Percentiles rank a stretch among this genome's conserved stretches.
Conservation (phyloP, 176 grass and related monocot species). For the Tuctoria greenei region DNA sequence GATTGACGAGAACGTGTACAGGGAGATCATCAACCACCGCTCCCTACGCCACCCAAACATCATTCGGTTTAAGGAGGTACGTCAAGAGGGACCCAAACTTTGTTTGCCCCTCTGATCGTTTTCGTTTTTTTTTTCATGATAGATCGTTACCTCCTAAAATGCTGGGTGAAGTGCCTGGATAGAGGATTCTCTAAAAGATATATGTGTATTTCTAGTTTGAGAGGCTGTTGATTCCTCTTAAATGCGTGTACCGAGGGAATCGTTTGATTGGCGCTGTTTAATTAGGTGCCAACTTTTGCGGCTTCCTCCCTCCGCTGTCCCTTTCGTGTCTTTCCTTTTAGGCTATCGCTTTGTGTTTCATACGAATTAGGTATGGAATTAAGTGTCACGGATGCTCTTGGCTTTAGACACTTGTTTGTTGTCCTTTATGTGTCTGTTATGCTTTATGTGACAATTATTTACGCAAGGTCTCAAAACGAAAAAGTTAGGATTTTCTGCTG, state of each 20-base stretch:
- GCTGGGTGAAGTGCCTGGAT: neutral
- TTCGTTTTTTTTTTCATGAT: neutral
- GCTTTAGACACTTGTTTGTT: neutral
- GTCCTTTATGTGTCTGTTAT: neutral
- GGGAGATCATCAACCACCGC: slow-evolving; percentile 94
- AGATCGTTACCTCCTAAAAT: neutral
- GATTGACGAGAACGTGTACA: slow-evolving; percentile 95
- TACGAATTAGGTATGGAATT: slow-evolving; percentile 10
- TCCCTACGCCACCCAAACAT: slow-evolving; percentile 96
- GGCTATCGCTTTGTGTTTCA: neutral
- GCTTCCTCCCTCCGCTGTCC: neutral
- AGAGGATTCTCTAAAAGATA: neutral
- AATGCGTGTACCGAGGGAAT: slow-evolving; percentile 31
- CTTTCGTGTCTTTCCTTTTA: slow-evolving; percentile 20
- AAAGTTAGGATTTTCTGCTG: neutral
- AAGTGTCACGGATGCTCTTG: slow-evolving; percentile 13
- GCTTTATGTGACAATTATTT: slow-evolving; percentile 1
- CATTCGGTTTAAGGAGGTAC: slow-evolving; percentile 94
- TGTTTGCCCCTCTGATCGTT: neutral
- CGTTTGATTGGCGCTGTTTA: slow-evolving; percentile 33
- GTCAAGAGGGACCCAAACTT: neutral
- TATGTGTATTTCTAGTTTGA: neutral
- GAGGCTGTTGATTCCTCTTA: slow-evolving; percentile 9
- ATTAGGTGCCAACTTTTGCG: slow-evolving; percentile 35
- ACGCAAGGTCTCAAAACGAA: neutral